Percentiles rank a stretch among this genome's conserved stretches.
Conservation (phyloP, 345 rosid species). For the Melastoma malabathricum region DNA sequence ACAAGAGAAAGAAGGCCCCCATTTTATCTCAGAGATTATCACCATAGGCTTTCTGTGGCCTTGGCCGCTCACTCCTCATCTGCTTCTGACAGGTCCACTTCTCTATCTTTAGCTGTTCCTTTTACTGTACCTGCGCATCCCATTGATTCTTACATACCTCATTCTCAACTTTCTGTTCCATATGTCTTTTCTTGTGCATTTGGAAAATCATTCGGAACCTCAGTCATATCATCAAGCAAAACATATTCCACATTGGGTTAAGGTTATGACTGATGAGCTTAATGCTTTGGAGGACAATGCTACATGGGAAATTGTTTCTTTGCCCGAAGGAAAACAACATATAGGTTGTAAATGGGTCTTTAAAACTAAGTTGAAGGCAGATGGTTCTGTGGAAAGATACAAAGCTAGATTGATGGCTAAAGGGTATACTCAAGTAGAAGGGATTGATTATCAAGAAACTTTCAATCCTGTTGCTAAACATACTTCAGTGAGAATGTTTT, state of each 20-base stretch:
- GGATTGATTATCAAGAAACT: neutral
- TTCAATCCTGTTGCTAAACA: neutral
- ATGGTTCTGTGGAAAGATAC: neutral
- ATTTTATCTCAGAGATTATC: too few species aligned
- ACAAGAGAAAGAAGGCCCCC: too few species aligned
- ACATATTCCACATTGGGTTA: neutral
- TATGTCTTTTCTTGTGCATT: too few species aligned
- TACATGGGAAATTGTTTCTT: neutral
- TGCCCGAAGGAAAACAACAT: neutral
- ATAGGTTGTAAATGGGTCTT: conserved; percentile 1
- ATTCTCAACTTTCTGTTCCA: too few species aligned
- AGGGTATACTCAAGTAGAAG: neutral
- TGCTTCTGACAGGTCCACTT: too few species aligned
- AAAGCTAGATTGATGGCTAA: neutral
- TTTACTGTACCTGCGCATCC: too few species aligned
- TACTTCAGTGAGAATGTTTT: neutral
- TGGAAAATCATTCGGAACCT: neutral
- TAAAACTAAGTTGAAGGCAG: neutral
- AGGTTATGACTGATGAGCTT: neutral
- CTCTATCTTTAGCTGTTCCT: too few species aligned
- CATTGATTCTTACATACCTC: too few species aligned
- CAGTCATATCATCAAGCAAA: neutral
- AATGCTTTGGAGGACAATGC: neutral
- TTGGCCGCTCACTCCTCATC: too few species aligned
- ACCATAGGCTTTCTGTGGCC: too few species aligned